These are phyloP conservation scores for Hortaea werneckii DNA, from an alignment of 2,329 filamentous ascomycete species.

Conservation along the genomic window DNA sequence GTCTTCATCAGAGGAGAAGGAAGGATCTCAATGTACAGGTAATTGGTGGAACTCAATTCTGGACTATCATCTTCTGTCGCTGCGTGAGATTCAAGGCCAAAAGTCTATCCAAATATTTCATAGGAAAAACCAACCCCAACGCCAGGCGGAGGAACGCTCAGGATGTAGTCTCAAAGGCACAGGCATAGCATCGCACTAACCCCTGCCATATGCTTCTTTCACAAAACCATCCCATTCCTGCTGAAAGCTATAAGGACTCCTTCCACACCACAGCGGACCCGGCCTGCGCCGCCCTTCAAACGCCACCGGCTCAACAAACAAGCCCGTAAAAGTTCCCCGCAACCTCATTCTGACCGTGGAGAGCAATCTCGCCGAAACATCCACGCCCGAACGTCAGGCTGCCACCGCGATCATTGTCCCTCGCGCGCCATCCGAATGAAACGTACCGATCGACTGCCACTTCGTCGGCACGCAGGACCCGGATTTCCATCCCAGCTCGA, in stretches of 20 bases:
- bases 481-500: conserved; percentile 33
- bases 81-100: too few relatives aligned
- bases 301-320: conserved; percentile 19
- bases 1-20: too few relatives aligned
- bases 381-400: conserved; percentile 23
- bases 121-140: too few relatives aligned
- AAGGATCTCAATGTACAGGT: too few relatives aligned
- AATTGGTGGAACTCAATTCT: too few relatives aligned
- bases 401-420: conserved; percentile 15
- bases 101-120: too few relatives aligned
- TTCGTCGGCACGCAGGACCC: conserved; percentile 33
- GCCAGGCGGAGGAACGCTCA: too few relatives aligned
- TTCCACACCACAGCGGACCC: conserved; percentile 6
- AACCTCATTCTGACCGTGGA: conserved; percentile 14
- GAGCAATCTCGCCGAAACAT: conserved; percentile 26
- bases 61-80: too few relatives aligned
- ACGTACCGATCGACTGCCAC: conserved; percentile 9
- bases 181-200: too few relatives aligned
- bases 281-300: conserved; percentile 15
- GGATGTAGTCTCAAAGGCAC: too few relatives aligned
- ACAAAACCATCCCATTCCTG: conserved; percentile 5
- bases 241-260: conserved; percentile 6
- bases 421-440: conserved; percentile 24
- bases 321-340: conserved; percentile 14
- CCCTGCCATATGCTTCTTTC: conserved; percentile 1